Evolutionary conservation across 2,329 filamentous ascomycete species (phyloP).

Genomic region (Ophidiomyces ophidiicola): DNA sequence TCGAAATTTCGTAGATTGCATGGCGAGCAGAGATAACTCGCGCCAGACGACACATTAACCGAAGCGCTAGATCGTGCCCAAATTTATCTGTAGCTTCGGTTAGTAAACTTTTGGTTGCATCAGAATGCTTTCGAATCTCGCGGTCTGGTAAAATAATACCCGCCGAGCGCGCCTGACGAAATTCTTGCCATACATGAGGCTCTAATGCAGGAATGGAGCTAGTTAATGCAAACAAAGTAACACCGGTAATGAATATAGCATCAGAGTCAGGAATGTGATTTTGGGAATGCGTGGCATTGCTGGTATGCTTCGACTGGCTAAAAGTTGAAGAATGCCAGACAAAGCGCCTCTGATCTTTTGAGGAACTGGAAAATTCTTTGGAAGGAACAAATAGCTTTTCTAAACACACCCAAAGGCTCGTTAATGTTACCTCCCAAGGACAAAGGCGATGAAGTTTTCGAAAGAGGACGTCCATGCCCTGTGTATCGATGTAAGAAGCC

Average conservation of each 20-base stretch:
- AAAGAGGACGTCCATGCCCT: slow-evolving; percentile 25
- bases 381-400: slow-evolving; percentile 32
- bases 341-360: slow-evolving; percentile 11
- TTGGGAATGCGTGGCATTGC: slow-evolving; percentile 11
- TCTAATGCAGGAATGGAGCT: slow-evolving; percentile 29
- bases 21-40: slow-evolving; percentile 39
- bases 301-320: slow-evolving; percentile 1
- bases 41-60: slow-evolving; percentile 39
- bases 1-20: slow-evolving; percentile 39
- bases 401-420: slow-evolving; percentile 32
- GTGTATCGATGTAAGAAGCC: slow-evolving; percentile 19
- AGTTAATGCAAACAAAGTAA: slow-evolving; percentile 29
- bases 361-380: slow-evolving; percentile 22
- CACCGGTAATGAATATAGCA: slow-evolving; percentile 29
- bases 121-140: slow-evolving; percentile 26
- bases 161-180: slow-evolving; percentile 34
- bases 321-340: slow-evolving; percentile 18
- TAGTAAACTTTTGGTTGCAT: slow-evolving; percentile 22
- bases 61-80: slow-evolving; percentile 41
- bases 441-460: slow-evolving; percentile 28
- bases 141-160: slow-evolving; percentile 30
- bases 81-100: slow-evolving; percentile 33
- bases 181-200: slow-evolving; percentile 26
- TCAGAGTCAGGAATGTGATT: slow-evolving; percentile 29
- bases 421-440: slow-evolving; percentile 31